phyloP scores from a whole-genome alignment of 371 early-diverging fungal species.

The Aphelidium insulamus region DNA sequence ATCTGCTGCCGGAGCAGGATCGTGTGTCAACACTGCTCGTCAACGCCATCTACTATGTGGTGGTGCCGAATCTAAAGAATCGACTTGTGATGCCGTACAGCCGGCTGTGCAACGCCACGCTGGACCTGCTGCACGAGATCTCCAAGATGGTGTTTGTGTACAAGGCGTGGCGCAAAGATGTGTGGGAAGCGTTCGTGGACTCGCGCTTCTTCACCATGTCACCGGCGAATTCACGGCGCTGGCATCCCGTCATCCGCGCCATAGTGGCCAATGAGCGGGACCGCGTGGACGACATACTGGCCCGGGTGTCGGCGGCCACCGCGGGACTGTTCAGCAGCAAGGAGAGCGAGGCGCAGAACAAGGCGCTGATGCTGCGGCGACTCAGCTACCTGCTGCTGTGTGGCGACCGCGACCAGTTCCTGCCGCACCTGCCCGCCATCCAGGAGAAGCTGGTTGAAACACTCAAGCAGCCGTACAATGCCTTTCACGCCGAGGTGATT shows the following conservation, averaged over 20 bases:
- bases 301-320: slow-evolving; percentile 40
- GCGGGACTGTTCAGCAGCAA: slow-evolving; percentile 59
- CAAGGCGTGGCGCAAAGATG: slow-evolving; percentile 51
- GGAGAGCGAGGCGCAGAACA: slow-evolving; percentile 46
- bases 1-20: slow-evolving; percentile 45
- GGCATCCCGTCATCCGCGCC: slow-evolving; percentile 39
- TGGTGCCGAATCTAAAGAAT: slow-evolving; percentile 35
- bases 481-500: slow-evolving; percentile 46
- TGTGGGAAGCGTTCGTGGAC: slow-evolving; percentile 55
- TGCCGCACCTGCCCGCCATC: slow-evolving; percentile 48
- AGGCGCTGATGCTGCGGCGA: slow-evolving; percentile 42
- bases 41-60: slow-evolving; percentile 56
- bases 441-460: slow-evolving; percentile 78
- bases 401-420: slow-evolving; percentile 50
- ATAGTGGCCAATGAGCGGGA: slow-evolving; percentile 47
- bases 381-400: slow-evolving; percentile 55
- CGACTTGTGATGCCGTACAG: background rate
- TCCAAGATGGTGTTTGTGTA: slow-evolving; percentile 35
- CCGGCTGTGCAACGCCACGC: too few species aligned
- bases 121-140: slow-evolving; percentile 25
- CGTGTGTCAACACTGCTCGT: slow-evolving; percentile 30
- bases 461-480: slow-evolving; percentile 38
- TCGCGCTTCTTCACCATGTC: slow-evolving; percentile 43
- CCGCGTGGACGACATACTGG: slow-evolving; percentile 34
- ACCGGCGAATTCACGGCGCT: slow-evolving; percentile 20